Evolutionary conservation across 306 rosid genomes (phyloP), one percentile per base, ranked within the genome.

Genomic region (Medicago truncatula): DNA sequence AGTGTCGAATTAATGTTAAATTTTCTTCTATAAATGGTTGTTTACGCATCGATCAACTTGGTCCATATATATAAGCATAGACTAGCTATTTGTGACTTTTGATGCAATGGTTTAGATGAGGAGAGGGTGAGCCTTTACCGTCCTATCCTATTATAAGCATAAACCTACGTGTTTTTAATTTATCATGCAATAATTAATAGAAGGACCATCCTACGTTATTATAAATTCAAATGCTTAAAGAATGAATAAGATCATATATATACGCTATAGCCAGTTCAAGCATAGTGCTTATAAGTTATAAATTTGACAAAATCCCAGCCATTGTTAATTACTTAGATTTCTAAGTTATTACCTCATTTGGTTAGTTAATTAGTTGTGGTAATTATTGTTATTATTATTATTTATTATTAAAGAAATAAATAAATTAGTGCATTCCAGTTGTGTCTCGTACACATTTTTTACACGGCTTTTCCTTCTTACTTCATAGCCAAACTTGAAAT

Each of bases 51-150:
- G 3, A 58, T 68, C 47, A 9, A 59, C 67, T 62, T 80, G 76
- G 63, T 72, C 75, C 75, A 79, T 76, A 8, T 44, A 67, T 66
- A 14, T 56, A 47, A 16, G 14, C 34, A 61, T 61, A 70, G 77
- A 52, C 43, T 77, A 72, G 53, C 62, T 81, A 61, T 25, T 84
- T 84, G 87, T 84, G 87, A 81, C 87, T 80, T 77, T 65, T 23
- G 34, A 23, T 54, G 23, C 68, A 65, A 59, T 65, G 74, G 28
- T 41, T 66, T 74, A 64, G 87, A 63, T 69, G 25, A 54, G 74
- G 52, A 72, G 81, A 65, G 52, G 77, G 62, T 71, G 69, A 78
- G 25, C 36, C 60, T 59, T 76, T 69, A 76, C 72, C 75, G 25
- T 76, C 77, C 80, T 61, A 83, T 64, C 77, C 80, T 61, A 83